Evolutionary conservation across 768 basidiomycete species (phyloP).

Genomic region (Boletus bicolor): DNA sequence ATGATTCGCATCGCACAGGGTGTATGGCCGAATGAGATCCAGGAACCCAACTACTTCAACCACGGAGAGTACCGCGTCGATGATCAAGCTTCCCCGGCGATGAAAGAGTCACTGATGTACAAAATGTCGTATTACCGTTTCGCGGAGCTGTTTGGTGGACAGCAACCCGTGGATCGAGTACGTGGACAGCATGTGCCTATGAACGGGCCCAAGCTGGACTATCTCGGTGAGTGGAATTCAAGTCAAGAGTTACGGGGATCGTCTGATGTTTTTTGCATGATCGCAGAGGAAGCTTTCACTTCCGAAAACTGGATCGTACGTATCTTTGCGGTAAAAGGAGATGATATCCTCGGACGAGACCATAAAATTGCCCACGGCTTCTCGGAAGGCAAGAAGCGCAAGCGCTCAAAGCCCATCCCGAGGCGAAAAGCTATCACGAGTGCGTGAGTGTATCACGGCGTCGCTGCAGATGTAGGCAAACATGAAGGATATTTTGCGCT

Average conservation of each 20-base stretch:
- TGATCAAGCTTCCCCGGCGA: constrained; percentile 74
- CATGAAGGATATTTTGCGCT: not conserved
- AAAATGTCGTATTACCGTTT: constrained; percentile 99
- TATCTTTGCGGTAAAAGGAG: constrained; percentile 93
- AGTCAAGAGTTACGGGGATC: not conserved
- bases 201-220: constrained; percentile 78
- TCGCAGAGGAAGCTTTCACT: constrained; percentile 92
- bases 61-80: constrained; percentile 94
- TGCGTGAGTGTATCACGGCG: not conserved
- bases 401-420: constrained; percentile 65
- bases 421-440: constrained; percentile 48
- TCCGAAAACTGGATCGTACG: constrained; percentile 99
- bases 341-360: constrained; percentile 88
- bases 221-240: constrained; percentile 59
- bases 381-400: constrained; percentile 83
- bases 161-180: constrained; percentile 78
- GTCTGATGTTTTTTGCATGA: not conserved
- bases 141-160: constrained; percentile 79
- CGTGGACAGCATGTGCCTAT: constrained; percentile 81
- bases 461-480: not conserved
- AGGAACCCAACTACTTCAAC: constrained; percentile 93
- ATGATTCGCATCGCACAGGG: constrained; percentile 96
- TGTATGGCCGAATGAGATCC: constrained; percentile 97
- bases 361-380: constrained; percentile 86
- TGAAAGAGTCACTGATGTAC: constrained; percentile 98